phyloP scores from a whole-genome alignment of 768 basidiomycete genomes.

The Punctularia strigosozonata region DNA sequence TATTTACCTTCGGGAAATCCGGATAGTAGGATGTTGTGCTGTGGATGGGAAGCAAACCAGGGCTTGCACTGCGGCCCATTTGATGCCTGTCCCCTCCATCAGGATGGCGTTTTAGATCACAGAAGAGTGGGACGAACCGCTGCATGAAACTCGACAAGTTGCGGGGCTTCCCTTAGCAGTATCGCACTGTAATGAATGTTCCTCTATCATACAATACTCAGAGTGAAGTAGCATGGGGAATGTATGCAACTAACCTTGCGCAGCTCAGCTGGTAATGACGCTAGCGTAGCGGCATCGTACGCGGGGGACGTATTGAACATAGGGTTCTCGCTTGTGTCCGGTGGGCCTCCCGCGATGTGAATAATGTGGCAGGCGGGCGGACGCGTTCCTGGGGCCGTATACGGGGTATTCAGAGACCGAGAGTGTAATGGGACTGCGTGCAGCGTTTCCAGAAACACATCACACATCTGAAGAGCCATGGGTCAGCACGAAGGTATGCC shows the following conservation, averaged over 20 bases:
- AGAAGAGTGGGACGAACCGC: neutral
- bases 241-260: constrained; percentile 5
- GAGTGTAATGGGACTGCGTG: constrained; percentile 6
- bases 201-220: neutral
- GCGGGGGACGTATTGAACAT: constrained; percentile 35
- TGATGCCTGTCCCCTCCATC: neutral
- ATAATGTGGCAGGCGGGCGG: constrained; percentile 34
- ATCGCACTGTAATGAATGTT: constrained; percentile 6
- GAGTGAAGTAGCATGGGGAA: neutral
- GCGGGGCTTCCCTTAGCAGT: constrained; percentile 1
- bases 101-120: neutral
- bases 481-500: neutral
- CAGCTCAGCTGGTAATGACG: constrained; percentile 7
- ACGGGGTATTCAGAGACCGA: constrained; percentile 7
- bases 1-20: constrained; percentile 1
- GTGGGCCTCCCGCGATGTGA: constrained; percentile 46
- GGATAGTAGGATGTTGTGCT: constrained; percentile 3
- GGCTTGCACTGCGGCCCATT: neutral
- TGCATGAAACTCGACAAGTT: constrained; percentile 4
- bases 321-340: constrained; percentile 44
- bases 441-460: constrained; percentile 16
- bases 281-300: constrained; percentile 26
- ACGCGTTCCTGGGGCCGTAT: constrained; percentile 14
- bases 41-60: constrained; percentile 1
- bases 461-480: constrained; percentile 34